Percentiles rank a stretch among this genome's conserved stretches.
phyloP scores from a whole-genome alignment of 805 yeast species.

The Candida germanica region DNA sequence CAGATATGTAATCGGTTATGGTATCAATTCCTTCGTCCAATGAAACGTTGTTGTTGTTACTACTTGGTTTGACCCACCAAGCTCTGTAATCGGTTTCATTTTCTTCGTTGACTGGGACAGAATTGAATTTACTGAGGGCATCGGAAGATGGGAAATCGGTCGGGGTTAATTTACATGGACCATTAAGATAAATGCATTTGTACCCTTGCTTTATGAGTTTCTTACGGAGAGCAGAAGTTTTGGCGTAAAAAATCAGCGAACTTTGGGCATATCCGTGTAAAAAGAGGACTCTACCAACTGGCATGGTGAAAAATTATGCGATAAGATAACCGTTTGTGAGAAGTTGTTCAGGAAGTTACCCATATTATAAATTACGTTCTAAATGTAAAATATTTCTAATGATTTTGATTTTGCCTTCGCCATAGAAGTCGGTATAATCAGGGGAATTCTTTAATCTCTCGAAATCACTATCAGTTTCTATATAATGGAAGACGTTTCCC shows the following conservation, averaged over 20 bases:
- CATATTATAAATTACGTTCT: too few relatives aligned
- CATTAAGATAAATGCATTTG: slow-evolving; percentile 75
- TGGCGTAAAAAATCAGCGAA: slow-evolving; percentile 78
- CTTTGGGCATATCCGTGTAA: slow-evolving; percentile 90
- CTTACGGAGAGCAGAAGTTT: slow-evolving; percentile 86
- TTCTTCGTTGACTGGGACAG: slow-evolving; percentile 30
- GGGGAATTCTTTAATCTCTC: slow-evolving; percentile 25
- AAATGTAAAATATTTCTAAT: slow-evolving; percentile 34
- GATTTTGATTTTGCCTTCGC: slow-evolving; percentile 27
- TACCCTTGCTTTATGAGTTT: slow-evolving; percentile 61
- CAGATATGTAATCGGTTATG: slow-evolving; percentile 48
- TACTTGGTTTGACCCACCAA: slow-evolving; percentile 70
- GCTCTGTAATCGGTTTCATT: slow-evolving; percentile 47
- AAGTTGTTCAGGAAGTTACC: too few relatives aligned
- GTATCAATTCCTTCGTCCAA: slow-evolving; percentile 50
- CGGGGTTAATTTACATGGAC: slow-evolving; percentile 62
- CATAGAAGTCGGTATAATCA: slow-evolving; percentile 35
- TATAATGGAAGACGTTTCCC: slow-evolving; percentile 65
- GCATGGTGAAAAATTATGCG: too few relatives aligned
- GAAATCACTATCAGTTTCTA: slow-evolving; percentile 64
- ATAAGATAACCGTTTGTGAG: too few relatives aligned
- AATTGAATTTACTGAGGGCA: slow-evolving; percentile 49
- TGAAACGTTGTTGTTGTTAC: slow-evolving; percentile 40
- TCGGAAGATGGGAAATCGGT: slow-evolving; percentile 74
- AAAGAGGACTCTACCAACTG: slow-evolving; percentile 72